Conservation (phyloP, 768 basidiomycete genomes). For the Chlorophyllum brunneum region DNA sequence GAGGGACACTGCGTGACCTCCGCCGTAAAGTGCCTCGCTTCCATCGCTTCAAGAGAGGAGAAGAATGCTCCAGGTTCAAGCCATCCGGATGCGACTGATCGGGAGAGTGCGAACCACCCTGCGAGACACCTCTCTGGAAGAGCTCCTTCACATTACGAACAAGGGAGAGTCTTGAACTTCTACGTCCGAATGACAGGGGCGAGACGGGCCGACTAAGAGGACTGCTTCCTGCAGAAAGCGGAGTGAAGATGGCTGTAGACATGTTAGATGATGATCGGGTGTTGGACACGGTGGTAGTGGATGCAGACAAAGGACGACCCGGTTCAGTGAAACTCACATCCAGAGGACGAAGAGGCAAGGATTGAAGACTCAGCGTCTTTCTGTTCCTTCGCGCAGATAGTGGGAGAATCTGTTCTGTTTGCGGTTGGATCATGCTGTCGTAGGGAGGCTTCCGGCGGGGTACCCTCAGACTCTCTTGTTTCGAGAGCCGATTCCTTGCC, state of each 20-base stretch:
- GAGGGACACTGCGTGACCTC: slow-evolving; percentile 7
- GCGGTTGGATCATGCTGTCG: slow-evolving; percentile 23
- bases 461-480: slow-evolving; percentile 69
- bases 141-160: slow-evolving; percentile 60
- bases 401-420: slow-evolving; percentile 19
- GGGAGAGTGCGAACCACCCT: background rate
- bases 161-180: slow-evolving; percentile 37
- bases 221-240: background rate
- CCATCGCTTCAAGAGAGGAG: slow-evolving; percentile 2
- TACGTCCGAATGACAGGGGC: slow-evolving; percentile 30
- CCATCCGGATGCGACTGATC: background rate
- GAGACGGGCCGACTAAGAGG: slow-evolving; percentile 5
- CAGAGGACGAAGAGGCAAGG: slow-evolving; percentile 22
- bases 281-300: background rate
- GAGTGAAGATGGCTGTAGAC: too few species aligned
- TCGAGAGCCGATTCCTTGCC: slow-evolving; percentile 58
- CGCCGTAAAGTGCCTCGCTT: background rate
- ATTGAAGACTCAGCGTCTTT: slow-evolving; percentile 33
- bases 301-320: slow-evolving; percentile 4
- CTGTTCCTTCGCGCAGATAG: slow-evolving; percentile 24
- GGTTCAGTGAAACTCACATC: background rate
- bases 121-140: slow-evolving; percentile 43
- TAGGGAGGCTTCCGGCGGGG: slow-evolving; percentile 51
- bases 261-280: background rate
- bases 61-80: background rate